Base-by-base conservation (phyloP, 805 yeast species). In the Cyberlindnera bimundalis region DNA sequence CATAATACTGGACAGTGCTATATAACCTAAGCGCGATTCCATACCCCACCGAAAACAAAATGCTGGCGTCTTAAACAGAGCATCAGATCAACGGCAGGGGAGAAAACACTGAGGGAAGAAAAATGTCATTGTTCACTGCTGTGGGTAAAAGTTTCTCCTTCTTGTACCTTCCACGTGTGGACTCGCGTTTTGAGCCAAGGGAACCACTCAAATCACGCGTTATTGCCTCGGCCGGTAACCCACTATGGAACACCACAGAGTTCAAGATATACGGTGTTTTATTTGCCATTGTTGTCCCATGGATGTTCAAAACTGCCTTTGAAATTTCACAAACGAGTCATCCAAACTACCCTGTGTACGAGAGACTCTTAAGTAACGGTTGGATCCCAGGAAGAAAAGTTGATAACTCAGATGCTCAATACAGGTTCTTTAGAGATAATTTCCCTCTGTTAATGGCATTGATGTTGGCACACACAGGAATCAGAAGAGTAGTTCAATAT, bases 351-450 rank as follows among this genome's bases (percentile, higher is more conserved):
- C 71, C 73, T 15, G 67, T 67, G 36, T 88, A 74, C 56, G 73
- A 74, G 49, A 73, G 76, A 36, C 65, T 81, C 28, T 67, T 91
- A 37, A 71, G 82, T 21, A 69, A 78, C 6, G 98, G 99, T 5
- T 91, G 98, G 98, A 65, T 89, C 52, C 77, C 83, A 58, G 96
- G 96, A 8, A 66, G 96, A 19, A 84, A 82, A 61, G 95, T 88
- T 30, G 99, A 93, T 61, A 90, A 91, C 59, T 84, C 96, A 5
- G 99, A 93, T 59, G 69, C 72, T 24, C 99, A 93, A 61, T 93
- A 91, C 57, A 64, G 86, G 19, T 87, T 89, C 55, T 88, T 93
- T 59, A 74, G 99, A 53, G 82, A 84, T 57, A 89, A 89, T 57
- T 70, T 91, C 48, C 74, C 78, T 11, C 59, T 84, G 35, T 65